These are phyloP conservation scores for Pyrenopolyporus hunteri DNA, from an alignment of 495 filamentous ascomycete species.

Conservation along the genomic window DNA sequence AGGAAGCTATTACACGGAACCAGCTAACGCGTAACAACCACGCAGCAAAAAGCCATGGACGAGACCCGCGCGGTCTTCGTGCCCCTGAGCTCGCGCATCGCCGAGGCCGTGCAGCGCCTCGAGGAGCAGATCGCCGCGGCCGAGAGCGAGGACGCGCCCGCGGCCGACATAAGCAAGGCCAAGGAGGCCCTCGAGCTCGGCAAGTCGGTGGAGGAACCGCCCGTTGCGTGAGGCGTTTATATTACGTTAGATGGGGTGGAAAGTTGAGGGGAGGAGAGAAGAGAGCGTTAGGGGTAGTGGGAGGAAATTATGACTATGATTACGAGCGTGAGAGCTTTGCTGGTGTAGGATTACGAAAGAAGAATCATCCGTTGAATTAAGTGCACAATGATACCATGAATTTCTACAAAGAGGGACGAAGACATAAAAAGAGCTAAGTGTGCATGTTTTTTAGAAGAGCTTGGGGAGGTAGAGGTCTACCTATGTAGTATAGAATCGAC, in stretches of 20 bases:
- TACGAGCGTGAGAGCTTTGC: background rate
- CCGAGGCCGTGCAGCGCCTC: slow-evolving; percentile 69
- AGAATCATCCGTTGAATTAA: slow-evolving; percentile 21
- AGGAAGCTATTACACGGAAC: too few species aligned
- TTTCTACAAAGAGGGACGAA: slow-evolving; percentile 3
- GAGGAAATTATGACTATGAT: slow-evolving; percentile 8
- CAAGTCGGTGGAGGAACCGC: slow-evolving; percentile 44
- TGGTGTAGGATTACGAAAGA: slow-evolving; percentile 14
- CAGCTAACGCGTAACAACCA: slow-evolving; percentile 35
- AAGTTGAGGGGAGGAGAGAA: slow-evolving; percentile 8
- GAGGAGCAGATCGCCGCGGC: slow-evolving; percentile 62
- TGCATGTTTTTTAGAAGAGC: background rate
- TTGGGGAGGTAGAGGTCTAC: background rate
- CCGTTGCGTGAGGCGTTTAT: slow-evolving; percentile 43
- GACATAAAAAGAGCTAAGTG: background rate
- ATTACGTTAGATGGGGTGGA: too few species aligned
- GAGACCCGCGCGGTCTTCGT: slow-evolving; percentile 84
- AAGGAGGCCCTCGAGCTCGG: slow-evolving; percentile 56
- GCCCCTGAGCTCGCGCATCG: slow-evolving; percentile 68
- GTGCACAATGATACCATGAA: slow-evolving; percentile 37
- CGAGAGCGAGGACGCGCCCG: slow-evolving; percentile 63
- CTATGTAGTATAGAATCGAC: background rate
- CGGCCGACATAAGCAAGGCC: slow-evolving; percentile 67
- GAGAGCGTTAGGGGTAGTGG: slow-evolving; percentile 10
- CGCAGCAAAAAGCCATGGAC: slow-evolving; percentile 72